phyloP scores from a whole-genome alignment of 2,329 filamentous ascomycete genomes.

The Myrmaecium sp. region DNA sequence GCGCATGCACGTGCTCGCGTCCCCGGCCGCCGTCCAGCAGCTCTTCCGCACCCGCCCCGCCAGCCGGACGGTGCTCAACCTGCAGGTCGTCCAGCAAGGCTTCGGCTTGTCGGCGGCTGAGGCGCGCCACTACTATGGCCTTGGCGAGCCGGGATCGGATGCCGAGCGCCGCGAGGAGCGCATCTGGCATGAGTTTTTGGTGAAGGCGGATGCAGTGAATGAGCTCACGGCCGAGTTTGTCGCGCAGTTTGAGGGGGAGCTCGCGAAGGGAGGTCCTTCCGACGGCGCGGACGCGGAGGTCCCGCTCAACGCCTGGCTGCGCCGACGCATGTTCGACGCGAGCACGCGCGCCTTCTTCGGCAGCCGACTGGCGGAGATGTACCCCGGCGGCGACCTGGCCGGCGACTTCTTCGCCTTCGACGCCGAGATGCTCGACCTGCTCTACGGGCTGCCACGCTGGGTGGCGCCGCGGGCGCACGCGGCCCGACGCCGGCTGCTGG shows the following conservation, averaged over 20 bases:
- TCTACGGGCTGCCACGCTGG: constrained; percentile 12
- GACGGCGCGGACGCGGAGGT: constrained; percentile 5
- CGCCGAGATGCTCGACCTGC: constrained; percentile 11
- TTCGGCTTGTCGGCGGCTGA: constrained; percentile 8
- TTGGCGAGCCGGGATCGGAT: constrained; percentile 1
- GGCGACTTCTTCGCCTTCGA: constrained; percentile 16
- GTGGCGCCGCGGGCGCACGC: constrained; percentile 9
- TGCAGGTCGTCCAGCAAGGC: constrained; percentile 9
- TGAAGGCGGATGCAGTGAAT: constrained; percentile 13
- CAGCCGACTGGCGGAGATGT: constrained; percentile 12
- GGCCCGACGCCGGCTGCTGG: constrained; percentile 9
- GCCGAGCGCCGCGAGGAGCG: constrained; percentile 11
- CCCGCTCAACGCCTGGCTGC: constrained; percentile 13
- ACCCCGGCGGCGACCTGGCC: constrained; percentile 11
- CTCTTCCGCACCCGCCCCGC: constrained; percentile 11
- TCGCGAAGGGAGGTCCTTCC: constrained; percentile 8
- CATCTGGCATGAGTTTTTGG: constrained; percentile 11
- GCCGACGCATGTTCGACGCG: constrained; percentile 14
- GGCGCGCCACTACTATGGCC: constrained; percentile 1
- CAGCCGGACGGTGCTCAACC: constrained; percentile 11
- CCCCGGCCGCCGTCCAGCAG: constrained; percentile 9
- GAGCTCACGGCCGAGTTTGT: constrained; percentile 13
- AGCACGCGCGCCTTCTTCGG: constrained; percentile 14
- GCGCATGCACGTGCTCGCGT: constrained; percentile 12
- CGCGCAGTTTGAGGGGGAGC: constrained; percentile 6